Evolutionary conservation across 192 early-diverging fungal species (phyloP), one percentile per base, ranked within the genome.

Genomic region (Glomus cerebriforme): DNA sequence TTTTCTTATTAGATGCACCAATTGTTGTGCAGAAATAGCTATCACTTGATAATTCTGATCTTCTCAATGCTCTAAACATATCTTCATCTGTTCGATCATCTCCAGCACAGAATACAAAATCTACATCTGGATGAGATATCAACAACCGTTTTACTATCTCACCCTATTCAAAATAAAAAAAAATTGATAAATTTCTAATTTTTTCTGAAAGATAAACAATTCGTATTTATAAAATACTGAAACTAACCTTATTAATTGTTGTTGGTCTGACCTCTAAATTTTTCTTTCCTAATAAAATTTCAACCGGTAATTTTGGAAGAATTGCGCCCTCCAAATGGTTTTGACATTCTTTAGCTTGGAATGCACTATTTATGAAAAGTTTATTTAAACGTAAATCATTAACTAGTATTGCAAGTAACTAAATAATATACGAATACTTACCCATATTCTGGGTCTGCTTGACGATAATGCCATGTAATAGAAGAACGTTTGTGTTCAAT

Each of bases 31-130:
- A 94, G 82, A 95, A 95, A 65, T 91, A 88, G 31, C 78, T 70
- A 29, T 85, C 83, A n/a, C 62, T 79, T 10, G 72, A 2, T 3
- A 73, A 34, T 3, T 78, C 65, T 10, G 70, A 62, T 19, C 27
- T 59, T 26, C 84, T 76, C 75, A 98, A 81, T 0, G 89, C 89
- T 68, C 88, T 88, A 82, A 99, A 98, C 96, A 99, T 98, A 82
- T 98, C 97, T 82, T 98, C 96, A 80, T 98, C 98, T 1, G 97
- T 98, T 83, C 93, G 92, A 86, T 98, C 97, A 81, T 98, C 96
- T 27, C 98, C 97, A n/a, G 93, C 95, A 82, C 98, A 98, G 29
- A 97, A 85, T 1, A 97, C 90, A 88, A 99, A 99, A 67, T 96
- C 96, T 72, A 88, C 90, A 6, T 90, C 89, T 22, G 91, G 88